phyloP scores from a whole-genome alignment of 805 yeast species.

The Spencermartinsiella europaea region DNA sequence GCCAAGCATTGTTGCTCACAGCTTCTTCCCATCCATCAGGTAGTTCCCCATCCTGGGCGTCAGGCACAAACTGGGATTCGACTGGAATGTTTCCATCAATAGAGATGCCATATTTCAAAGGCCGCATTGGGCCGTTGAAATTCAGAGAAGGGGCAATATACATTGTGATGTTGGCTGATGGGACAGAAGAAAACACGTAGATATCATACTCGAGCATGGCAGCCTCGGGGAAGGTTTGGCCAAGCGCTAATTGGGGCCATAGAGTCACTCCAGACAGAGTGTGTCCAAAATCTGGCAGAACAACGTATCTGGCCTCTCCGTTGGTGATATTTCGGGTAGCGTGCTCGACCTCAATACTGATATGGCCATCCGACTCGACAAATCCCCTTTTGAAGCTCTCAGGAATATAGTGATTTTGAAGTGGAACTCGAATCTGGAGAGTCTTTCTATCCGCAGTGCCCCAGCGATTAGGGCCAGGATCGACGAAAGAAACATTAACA shows the following conservation, averaged over 20 bases:
- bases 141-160: constrained; percentile 26
- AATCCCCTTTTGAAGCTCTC: constrained; percentile 9
- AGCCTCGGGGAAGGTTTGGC: constrained; percentile 6
- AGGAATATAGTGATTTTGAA: constrained; percentile 5
- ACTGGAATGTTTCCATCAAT: constrained; percentile 25
- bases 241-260: constrained; percentile 7
- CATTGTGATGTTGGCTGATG: constrained; percentile 18
- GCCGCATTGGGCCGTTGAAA: constrained; percentile 19
- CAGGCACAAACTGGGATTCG: constrained; percentile 24
- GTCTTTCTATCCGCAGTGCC: too few relatives aligned
- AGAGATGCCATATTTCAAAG: constrained; percentile 25
- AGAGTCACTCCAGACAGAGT: constrained; percentile 16
- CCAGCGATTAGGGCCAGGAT: too few relatives aligned
- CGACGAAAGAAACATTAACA: too few relatives aligned
- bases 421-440: constrained; percentile 10
- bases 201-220: constrained; percentile 13
- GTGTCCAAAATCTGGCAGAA: constrained; percentile 9
- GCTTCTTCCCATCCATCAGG: constrained; percentile 18
- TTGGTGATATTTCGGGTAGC: background rate
- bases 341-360: constrained; percentile 17
- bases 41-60: constrained; percentile 2
- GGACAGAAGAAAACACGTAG: constrained; percentile 4
- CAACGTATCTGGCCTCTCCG: constrained; percentile 7
- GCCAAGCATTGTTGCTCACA: constrained; percentile 14
- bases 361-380: constrained; percentile 14